phyloP scores from a whole-genome alignment of 768 basidiomycete genomes.

The Amanita polypyramis region DNA sequence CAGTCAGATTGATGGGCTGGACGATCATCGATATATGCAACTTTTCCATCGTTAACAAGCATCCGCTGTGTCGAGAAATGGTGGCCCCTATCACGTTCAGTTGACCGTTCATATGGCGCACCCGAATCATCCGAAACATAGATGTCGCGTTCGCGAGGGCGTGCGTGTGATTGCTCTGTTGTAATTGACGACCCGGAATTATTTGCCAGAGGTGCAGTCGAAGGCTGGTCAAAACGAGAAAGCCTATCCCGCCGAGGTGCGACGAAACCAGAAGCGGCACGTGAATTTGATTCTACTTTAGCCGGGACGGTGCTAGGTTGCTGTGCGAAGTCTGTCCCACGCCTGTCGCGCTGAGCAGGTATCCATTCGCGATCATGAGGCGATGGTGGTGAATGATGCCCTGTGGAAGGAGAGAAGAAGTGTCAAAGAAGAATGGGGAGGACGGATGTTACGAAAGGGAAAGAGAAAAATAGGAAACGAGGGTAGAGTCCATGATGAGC shows the following conservation, averaged over 20 bases:
- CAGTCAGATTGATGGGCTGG: neutral
- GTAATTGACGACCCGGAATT: neutral
- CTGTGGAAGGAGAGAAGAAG: slow-evolving; percentile 29
- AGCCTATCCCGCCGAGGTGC: slow-evolving; percentile 9
- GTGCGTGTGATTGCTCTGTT: neutral
- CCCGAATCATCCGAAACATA: slow-evolving; percentile 15
- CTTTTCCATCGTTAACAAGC: slow-evolving; percentile 4
- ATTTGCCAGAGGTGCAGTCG: neutral
- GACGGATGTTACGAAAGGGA: slow-evolving; percentile 22
- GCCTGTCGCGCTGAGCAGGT: slow-evolving; percentile 14
- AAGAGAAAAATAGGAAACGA: slow-evolving; percentile 22
- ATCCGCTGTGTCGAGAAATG: slow-evolving; percentile 11
- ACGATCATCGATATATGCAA: slow-evolving; percentile 6
- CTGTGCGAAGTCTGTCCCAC: slow-evolving; percentile 11
- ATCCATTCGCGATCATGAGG: slow-evolving; percentile 19
- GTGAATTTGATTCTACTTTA: slow-evolving; percentile 2
- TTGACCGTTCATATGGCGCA: slow-evolving; percentile 7
- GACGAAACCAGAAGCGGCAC: slow-evolving; percentile 3
- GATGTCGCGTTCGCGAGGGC: slow-evolving; percentile 12
- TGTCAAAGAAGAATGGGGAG: slow-evolving; percentile 23
- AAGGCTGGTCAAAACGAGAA: slow-evolving; percentile 18
- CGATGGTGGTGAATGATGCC: slow-evolving; percentile 33
- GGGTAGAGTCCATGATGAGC: slow-evolving; percentile 30
- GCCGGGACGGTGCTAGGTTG: slow-evolving; percentile 2
- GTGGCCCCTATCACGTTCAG: slow-evolving; percentile 7